Evolutionary conservation across 2,329 filamentous ascomycete species (phyloP), one percentile per base, ranked within the genome.

Genomic region (Lasiodiplodia gonubiensis): DNA sequence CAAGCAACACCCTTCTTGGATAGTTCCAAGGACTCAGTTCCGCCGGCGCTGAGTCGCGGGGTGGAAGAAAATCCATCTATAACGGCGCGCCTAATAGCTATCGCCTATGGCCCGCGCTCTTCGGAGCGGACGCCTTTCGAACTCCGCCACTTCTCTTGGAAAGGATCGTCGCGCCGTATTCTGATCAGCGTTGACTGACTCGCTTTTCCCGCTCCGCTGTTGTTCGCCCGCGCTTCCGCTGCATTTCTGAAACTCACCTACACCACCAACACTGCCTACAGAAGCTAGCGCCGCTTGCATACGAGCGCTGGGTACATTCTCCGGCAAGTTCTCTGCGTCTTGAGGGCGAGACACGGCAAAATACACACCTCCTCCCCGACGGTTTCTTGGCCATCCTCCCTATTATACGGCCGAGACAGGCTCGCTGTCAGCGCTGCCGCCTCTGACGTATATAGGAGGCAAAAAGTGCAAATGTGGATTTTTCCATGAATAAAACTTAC

Each of bases 171-270:
- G 37, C 55, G n/a, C 30, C 14, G 23, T 39, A 59, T 59, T 37
- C 18, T 16, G 55, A 59, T 46, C 21, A 3, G 55, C 55, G 21
- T n/a, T 14, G 16, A 42, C 55, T 59, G 55, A 59, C 55, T 59
- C 55, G 21, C 6, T 57, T 11, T 16, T 12, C 35, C 54, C 35
- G 12, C 55, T n/a, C 18, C 33, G n/a, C 53, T 2, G n/a, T 21
- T 35, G n/a, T 18, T 23, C 37, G 33, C n/a, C 23, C 18, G 33
- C 25, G 8, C 25, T 46, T 14, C 30, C 14, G 21, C 55, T 18
- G 10, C 25, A 21, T 7, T n/a, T 46, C 55, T 39, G 35, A 59
- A 27, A 33, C 52, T n/a, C 16, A 6, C 21, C 25, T 59, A 23
- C 55, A 46, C 39, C 23, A 3, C 14, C 35, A 30, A 4, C 55